Evolutionary conservation across 306 rosid genomes (phyloP), one percentile per base, ranked within the genome.

Genomic region (Betula pendula): DNA sequence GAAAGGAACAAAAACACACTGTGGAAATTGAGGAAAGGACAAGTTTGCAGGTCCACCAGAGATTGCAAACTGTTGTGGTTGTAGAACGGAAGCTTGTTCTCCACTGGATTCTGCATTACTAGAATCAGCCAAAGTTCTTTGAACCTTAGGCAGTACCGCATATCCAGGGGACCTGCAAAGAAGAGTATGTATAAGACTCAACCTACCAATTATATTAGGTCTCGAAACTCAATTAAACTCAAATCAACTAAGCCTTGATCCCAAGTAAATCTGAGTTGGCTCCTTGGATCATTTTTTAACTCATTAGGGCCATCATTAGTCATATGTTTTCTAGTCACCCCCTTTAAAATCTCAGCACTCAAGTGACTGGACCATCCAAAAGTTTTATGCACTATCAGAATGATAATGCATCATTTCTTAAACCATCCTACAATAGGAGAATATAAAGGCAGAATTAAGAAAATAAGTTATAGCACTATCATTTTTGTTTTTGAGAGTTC

Each of bases 121-220:
- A 73, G 93, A 80, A 80, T 87, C 84, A 1, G 77, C 68, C 29
- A 55, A 33, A 24, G 87, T 84, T 78, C 70, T 29, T 78, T 85
- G 94, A 71, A 50, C 76, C 27, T 83, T 85, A 81, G 92, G 92
- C 79, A 81, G 63, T 47, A 81, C 77, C 7, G 84, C 88, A 82
- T 83, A 83, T 81, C 91, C 97, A 56, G 91, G 85, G 70, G 91
- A 78, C 87, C 97, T 90, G 85, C 73, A 72, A 68, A 75, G 68
- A 53, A 48, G 71, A 75, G 58, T 68, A 85, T 17, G 45, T 81
- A 33, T 79, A 50, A 69, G 33, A 25, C 33, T 73, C 50, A 40
- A 31, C 56, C 58, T 22, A 69, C 43, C 56, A 33, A 73, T 69
- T 75, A 48, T 70, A 71, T 27, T n/a, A 40, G 48, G 16, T 65